Conservation (phyloP, 2,329 filamentous ascomycete genomes). For the Ascochyta clinopodiicola region DNA sequence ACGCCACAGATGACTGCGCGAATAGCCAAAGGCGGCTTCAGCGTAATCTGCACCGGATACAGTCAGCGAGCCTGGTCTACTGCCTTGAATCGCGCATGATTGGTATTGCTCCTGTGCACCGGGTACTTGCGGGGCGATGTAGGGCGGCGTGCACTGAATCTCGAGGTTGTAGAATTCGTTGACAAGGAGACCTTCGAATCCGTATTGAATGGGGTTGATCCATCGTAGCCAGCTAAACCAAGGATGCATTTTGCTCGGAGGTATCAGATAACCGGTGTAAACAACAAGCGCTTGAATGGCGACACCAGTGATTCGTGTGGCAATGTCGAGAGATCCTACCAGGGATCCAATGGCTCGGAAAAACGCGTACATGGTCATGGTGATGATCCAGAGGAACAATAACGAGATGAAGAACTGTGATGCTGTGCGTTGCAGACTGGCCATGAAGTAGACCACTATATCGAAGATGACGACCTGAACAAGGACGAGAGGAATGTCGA, state of each 20-base stretch:
- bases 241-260: constrained; percentile 49
- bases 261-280: constrained; percentile 51
- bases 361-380: constrained; percentile 53
- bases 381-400: constrained; percentile 66
- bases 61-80: constrained; percentile 57
- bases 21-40: constrained; percentile 61
- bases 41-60: constrained; percentile 66
- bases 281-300: constrained; percentile 50
- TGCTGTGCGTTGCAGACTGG: constrained; percentile 61
- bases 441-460: constrained; percentile 69
- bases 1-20: constrained; percentile 65
- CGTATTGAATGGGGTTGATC: constrained; percentile 69
- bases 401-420: constrained; percentile 69
- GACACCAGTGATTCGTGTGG: constrained; percentile 50
- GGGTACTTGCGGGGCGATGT: constrained; percentile 62
- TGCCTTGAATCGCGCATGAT: constrained; percentile 66
- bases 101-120: constrained; percentile 59
- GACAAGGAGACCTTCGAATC: constrained; percentile 70
- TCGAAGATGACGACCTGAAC: constrained; percentile 66
- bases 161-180: constrained; percentile 72
- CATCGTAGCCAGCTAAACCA: constrained; percentile 51
- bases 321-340: constrained; percentile 45
- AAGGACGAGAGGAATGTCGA: constrained; percentile 64
- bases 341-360: constrained; percentile 49
- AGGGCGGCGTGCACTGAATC: constrained; percentile 62